phyloP scores from a whole-genome alignment of 768 basidiomycete genomes.

The Pholiota molesta region DNA sequence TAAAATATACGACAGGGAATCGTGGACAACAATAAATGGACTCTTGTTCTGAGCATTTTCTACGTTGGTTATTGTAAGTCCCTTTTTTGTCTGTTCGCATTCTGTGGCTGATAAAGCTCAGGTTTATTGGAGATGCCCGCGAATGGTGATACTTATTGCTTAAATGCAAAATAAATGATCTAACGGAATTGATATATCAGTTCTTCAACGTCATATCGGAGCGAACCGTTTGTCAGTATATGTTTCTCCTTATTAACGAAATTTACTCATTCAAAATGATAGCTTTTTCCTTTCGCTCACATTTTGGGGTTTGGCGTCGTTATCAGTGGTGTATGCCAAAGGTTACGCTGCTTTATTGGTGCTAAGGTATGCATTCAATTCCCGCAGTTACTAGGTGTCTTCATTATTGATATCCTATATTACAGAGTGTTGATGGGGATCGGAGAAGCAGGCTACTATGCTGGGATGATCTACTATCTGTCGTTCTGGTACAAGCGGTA shows the following conservation, averaged over 20 bases:
- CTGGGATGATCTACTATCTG: conserved; percentile 63
- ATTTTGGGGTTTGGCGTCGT: conserved; percentile 56
- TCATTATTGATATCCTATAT: background rate
- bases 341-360: conserved; percentile 52
- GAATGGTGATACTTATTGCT: conserved; percentile 37
- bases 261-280: background rate
- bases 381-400: background rate
- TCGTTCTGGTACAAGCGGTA: conserved; percentile 59
- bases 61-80: conserved; percentile 60
- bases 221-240: conserved; percentile 55
- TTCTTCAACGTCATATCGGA: conserved; percentile 58
- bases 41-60: conserved; percentile 58
- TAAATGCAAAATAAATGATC: background rate
- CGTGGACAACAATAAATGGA: conserved; percentile 57
- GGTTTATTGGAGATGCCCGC: conserved; percentile 62
- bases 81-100: background rate
- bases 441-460: conserved; percentile 64
- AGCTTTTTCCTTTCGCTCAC: conserved; percentile 58
- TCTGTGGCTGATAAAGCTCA: conserved; percentile 13
- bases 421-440: conserved; percentile 57
- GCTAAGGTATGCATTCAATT: conserved; percentile 38
- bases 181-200: conserved; percentile 26
- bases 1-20: conserved; percentile 39
- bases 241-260: background rate
- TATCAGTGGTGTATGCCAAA: conserved; percentile 58